A percentile compares a stretch with the other conserved stretches of the same genome.
Conservation (phyloP, 345 rosid species). For the Gossypium anomalum region DNA sequence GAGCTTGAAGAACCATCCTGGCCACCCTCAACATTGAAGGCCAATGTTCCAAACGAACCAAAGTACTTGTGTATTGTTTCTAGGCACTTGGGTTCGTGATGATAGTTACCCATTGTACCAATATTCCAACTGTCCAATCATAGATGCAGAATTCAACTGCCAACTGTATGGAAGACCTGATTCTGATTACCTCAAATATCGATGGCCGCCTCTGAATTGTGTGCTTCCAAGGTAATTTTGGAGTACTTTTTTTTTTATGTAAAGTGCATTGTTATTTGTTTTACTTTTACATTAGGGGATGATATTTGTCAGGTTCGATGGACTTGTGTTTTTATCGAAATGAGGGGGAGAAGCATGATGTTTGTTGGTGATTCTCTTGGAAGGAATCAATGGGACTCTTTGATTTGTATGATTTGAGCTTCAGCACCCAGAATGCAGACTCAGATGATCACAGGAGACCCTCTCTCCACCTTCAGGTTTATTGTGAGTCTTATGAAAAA, state of each 20-base stretch:
- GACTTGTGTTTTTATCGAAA: conserved; percentile 57
- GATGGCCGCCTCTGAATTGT: conserved; percentile 84
- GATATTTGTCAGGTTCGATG: conserved; percentile 75
- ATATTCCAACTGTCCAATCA: conserved; percentile 45
- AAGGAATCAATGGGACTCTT: conserved; percentile 88
- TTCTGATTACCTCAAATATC: conserved; percentile 71
- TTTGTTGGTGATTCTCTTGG: conserved; percentile 95
- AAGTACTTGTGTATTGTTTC: conserved; percentile 39
- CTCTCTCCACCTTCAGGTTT: conserved; percentile 73
- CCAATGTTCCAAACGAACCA: conserved; percentile 58
- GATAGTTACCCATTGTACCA: conserved; percentile 66
- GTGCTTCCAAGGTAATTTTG: conserved; percentile 66
- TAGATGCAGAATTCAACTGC: conserved; percentile 78
- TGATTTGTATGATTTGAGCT: conserved; percentile 69
- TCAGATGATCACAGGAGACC: conserved; percentile 54
- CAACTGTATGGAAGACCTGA: conserved; percentile 85
- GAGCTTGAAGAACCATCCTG: conserved; percentile 54
- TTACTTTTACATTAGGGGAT: conserved; percentile 20
- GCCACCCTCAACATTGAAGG: conserved; percentile 36
- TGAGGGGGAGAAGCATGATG: conserved; percentile 75
- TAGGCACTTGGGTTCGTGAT: conserved; percentile 68
- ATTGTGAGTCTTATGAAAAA: conserved; percentile 34
- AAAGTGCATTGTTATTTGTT: too few relatives aligned
- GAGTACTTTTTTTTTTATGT: background rate
- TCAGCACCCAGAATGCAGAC: conserved; percentile 49